Evolutionary conservation across 2,329 filamentous ascomycete species (phyloP), one percentile per base, ranked within the genome.

Genomic region (Ustilaginoidea virens): DNA sequence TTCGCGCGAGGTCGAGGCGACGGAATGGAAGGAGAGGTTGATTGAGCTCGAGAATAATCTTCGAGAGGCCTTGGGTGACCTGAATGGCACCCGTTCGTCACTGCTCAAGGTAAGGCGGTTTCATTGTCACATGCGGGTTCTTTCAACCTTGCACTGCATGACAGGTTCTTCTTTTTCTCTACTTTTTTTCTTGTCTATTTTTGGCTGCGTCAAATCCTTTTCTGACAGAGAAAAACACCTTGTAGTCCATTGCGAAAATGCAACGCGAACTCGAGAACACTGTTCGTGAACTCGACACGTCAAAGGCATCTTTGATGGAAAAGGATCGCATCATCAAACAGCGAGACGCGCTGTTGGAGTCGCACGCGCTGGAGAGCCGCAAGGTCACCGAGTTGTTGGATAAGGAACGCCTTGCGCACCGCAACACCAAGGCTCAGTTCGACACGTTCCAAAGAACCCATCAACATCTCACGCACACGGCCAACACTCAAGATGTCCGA

Each of bases 241-340:
- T 11, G 9, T 4, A 80, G 73, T 82, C 79, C 22, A 83, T 96
- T 45, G 75, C 76, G 31, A 90, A 86, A 48, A 64, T 96, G 32
- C 85, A 93, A 44, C 75, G 78, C 34, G 83, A 93, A 41, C 73
- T 94, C 5, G 86, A 93, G 44, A 74, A 75, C 30, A 90, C 82
- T 0, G 65, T 82, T 13, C 72, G 80, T 26, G 82, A 93, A 36
- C 74, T 96, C 14, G 81, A 93, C 41, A 66, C 66, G 7, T 75
- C 79, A 11, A 83, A 80, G 48, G 71, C 73, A 8, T 71, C 81
- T 9, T 57, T 93, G 17, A 71, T 77, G n/a, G 86, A 96, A 48
- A 94, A 92, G 51, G 86, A 96, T 37, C 75, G 79, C 30, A 67
- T 92, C 40, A 76, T 98, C 45, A 83, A 86, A 44, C 82, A 87